These are phyloP conservation scores for Alternaria atra DNA, from an alignment of 2,329 filamentous ascomycete genomes.

Conservation along the genomic window DNA sequence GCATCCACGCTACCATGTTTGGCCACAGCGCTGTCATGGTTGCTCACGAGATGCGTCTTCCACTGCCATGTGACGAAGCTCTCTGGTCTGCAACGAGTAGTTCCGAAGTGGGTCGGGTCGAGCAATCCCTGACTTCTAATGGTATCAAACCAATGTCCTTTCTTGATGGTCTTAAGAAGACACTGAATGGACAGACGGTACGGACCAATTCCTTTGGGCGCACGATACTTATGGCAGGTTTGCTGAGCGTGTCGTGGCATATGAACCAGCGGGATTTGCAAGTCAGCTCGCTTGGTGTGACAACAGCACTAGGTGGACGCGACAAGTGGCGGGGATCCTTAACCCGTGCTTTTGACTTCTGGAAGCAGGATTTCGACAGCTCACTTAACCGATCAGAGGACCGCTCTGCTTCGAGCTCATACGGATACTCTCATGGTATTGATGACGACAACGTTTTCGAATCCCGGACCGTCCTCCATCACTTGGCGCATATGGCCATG, in stretches of 20 bases:
- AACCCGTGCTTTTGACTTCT: constrained; percentile 88
- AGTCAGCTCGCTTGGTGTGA: constrained; percentile 84
- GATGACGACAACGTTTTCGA: constrained; percentile 81
- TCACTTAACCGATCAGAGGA: constrained; percentile 69
- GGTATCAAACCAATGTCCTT: constrained; percentile 88
- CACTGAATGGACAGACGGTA: constrained; percentile 83
- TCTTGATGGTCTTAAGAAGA: constrained; percentile 88
- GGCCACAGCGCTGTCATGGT: constrained; percentile 97
- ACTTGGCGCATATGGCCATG: constrained; percentile 96
- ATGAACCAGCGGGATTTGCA: constrained; percentile 97
- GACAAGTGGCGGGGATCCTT: constrained; percentile 91
- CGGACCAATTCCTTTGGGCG: constrained; percentile 93
- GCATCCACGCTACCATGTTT: constrained; percentile 97
- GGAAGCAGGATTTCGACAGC: constrained; percentile 91
- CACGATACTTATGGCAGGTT: constrained; percentile 90
- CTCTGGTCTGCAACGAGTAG: constrained; percentile 92
- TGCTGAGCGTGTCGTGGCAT: constrained; percentile 95
- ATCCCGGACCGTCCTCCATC: constrained; percentile 86
- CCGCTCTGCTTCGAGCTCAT: constrained; percentile 37
- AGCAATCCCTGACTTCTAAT: constrained; percentile 80
- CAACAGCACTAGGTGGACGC: constrained; percentile 80
- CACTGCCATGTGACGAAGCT: constrained; percentile 89
- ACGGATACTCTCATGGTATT: constrained; percentile 41
- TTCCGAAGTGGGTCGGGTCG: constrained; percentile 83
- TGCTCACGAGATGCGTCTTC: constrained; percentile 90